Percentiles rank a stretch among this genome's conserved stretches.
Evolutionary conservation across 139 green algal genomes (phyloP).

Genomic region (Tetradesmus obliquus): DNA sequence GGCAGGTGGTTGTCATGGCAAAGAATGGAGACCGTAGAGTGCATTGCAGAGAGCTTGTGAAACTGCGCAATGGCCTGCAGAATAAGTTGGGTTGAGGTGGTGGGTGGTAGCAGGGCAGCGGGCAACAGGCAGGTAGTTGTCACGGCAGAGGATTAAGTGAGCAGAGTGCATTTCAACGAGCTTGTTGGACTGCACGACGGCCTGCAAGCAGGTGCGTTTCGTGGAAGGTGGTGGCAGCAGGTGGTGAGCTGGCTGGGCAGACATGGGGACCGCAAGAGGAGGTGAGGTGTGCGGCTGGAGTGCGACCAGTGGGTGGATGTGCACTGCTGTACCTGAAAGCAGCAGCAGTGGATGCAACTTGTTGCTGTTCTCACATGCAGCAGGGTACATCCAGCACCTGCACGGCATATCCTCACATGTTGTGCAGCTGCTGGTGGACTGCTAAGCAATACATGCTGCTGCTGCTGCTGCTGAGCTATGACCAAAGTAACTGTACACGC

Average conservation of each 20-base stretch:
- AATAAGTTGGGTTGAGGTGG: not conserved
- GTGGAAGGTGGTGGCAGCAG: no score
- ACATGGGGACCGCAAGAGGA: no score
- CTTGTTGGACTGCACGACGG: conserved; percentile 48
- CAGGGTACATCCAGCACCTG: no score
- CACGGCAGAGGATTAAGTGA: not conserved
- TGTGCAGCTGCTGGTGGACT: no score
- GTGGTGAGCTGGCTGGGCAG: no score
- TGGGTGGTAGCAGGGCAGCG: not conserved
- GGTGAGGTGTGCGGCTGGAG: no score
- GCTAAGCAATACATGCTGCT: no score
- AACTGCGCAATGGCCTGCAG: conserved; percentile 34
- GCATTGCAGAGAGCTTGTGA: conserved; percentile 43
- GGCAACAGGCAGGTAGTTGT: not conserved
- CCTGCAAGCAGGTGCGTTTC: not conserved
- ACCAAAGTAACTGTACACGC: no score
- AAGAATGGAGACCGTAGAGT: not conserved
- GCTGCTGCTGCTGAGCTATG: no score
- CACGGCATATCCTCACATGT: no score
- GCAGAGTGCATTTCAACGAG: not conserved
- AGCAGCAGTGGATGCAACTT: not conserved
- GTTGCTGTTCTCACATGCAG: not conserved
- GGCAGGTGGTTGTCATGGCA: not conserved
- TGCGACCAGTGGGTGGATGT: no score
- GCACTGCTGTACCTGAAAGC: not conserved